Base-by-base conservation (phyloP, 108 stramenopile species). In the Pseudonitzschia pungens region DNA sequence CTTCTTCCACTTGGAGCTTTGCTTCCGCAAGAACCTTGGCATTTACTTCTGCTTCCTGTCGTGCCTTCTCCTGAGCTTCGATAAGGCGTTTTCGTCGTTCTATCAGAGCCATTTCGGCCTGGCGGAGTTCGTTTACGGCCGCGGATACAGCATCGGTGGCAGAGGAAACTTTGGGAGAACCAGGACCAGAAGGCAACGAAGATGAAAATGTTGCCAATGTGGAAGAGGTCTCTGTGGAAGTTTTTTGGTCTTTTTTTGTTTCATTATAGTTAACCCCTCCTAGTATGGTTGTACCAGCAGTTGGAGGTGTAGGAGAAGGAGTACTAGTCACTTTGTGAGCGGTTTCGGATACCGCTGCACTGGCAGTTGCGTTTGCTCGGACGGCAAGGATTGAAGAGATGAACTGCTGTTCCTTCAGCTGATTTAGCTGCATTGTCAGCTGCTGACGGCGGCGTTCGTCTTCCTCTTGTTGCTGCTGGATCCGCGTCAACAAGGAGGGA, bases 261-360 rank as follows among this genome's bases (percentile, higher is more conserved):
- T 62, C 32, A 20, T 62, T 62, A 33, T 62, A 62, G 29, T 62
- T 62, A 33, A 62, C 36, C 4, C 60, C 36, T 62, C 32, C 29
- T 4, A 62, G 32, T 16, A 62, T 62, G n/a, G 54, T 24, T 51
- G 21, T 36, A 5, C 4, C 36, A 6, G 2, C 6, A 6, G 36
- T 12, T 10, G 57, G 8, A 58, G 57, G 29, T 9, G 57, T 10
- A 10, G 57, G 57, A 15, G 29, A 21, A 27, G 57, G 5, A 58
- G 57, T 26, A 58, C 28, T 26, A 26, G 26, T 51, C 50, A 9
- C n/a, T 36, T 36, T 36, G 36, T 36, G 6, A 36, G 36, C 6
- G 6, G 36, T 5, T 6, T 36, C 36, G 1, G 50, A 51, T 3
- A n/a, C 50, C n/a, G 50, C 1, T 16, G 50, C 16, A n/a, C 10